phyloP scores from a whole-genome alignment of 1,284 basidiomycete genomes.

The Melampsora americana region DNA sequence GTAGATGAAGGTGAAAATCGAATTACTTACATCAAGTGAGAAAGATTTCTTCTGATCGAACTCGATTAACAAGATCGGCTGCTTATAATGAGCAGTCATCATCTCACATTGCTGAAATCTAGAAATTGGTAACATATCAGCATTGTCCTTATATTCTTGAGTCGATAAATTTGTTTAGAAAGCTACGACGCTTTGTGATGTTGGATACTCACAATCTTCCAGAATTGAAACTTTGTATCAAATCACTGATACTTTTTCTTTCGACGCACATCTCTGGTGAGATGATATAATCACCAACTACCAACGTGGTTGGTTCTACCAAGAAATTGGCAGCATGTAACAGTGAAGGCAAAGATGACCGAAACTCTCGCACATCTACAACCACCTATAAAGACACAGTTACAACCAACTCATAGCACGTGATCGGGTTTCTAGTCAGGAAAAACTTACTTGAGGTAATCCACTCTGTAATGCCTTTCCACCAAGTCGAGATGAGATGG shows the following conservation, averaged over 20 bases:
- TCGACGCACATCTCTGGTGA: conserved; percentile 95
- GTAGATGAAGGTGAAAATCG: neutral
- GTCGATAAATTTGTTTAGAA: neutral
- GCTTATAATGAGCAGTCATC: conserved; percentile 94
- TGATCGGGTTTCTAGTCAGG: neutral
- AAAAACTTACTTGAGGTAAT: conserved; percentile 62
- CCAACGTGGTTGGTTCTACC: conserved; percentile 83
- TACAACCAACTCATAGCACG: neutral
- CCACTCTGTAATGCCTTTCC: conserved; percentile 64
- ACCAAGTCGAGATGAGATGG: conserved; percentile 83
- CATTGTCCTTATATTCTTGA: neutral
- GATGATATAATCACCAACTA: conserved; percentile 93
- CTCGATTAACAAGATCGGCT: conserved; percentile 91
- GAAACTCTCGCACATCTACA: conserved; percentile 94
- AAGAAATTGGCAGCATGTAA: conserved; percentile 77
- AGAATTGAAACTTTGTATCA: conserved; percentile 86
- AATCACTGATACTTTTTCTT: conserved; percentile 85
- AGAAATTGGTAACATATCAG: conserved; percentile 1
- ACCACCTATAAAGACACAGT: conserved; percentile 59
- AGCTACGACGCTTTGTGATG: neutral
- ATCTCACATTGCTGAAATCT: conserved; percentile 89
- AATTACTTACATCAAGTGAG: conserved; percentile 59
- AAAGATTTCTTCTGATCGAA: conserved; percentile 97
- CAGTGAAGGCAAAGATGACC: conserved; percentile 84
- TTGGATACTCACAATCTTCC: conserved; percentile 64